A percentile compares a stretch with the other conserved stretches of the same genome.
Conservation (phyloP, 2,329 filamentous ascomycete species). For the Cladorrhinum sp. region DNA sequence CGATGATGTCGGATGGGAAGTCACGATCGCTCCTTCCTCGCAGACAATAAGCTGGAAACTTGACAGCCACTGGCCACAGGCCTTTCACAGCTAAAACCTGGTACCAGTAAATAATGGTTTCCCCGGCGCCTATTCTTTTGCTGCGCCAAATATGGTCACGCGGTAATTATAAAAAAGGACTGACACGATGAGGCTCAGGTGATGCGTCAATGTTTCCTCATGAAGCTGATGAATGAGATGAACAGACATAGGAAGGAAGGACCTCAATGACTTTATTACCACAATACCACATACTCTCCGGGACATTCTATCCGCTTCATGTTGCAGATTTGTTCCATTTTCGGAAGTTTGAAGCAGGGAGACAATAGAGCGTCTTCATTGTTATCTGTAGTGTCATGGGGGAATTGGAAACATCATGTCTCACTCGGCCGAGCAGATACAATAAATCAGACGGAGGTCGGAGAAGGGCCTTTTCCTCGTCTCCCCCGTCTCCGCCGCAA, state of each 20-base stretch:
- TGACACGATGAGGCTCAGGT: neutral
- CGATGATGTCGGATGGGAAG: neutral
- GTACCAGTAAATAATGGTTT: neutral
- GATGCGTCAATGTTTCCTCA: too few relatives aligned
- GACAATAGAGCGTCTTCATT: neutral
- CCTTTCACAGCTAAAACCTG: neutral
- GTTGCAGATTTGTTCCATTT: neutral
- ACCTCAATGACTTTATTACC: neutral
- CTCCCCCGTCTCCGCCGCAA: neutral
- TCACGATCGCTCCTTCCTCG: neutral
- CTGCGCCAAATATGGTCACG: neutral
- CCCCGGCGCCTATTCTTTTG: too few relatives aligned
- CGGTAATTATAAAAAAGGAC: neutral
- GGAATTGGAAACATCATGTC: neutral
- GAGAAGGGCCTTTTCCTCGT: neutral
- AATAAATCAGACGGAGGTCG: neutral
- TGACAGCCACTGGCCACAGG: neutral
- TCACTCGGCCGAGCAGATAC: neutral
- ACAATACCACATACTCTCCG: neutral
- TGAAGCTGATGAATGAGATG: too few relatives aligned
- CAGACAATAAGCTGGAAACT: neutral
- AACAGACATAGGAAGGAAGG: neutral
- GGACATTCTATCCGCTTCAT: neutral
- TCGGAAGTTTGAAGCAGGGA: neutral
- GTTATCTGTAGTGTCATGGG: neutral